Evolutionary conservation across 345 rosid species (phyloP).

Genomic region (Citrus sp.): DNA sequence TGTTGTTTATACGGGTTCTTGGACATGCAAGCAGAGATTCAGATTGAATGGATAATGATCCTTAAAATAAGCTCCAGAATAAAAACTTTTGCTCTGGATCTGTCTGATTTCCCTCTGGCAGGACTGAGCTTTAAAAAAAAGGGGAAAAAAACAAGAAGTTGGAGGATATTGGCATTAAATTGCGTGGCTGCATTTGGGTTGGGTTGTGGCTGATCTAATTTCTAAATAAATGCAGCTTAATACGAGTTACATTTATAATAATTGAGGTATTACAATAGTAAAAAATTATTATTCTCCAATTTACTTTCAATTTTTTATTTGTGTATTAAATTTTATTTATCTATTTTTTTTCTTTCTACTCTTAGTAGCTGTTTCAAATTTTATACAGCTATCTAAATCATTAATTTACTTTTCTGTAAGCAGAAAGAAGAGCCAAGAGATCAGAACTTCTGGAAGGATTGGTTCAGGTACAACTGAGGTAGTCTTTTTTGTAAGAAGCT

Average conservation of each 20-base stretch:
- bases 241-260: not conserved
- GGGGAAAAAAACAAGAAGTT: not conserved
- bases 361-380: not conserved
- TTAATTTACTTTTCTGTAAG: constrained; percentile 5
- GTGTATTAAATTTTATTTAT: not conserved
- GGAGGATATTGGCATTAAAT: not conserved
- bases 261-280: not conserved
- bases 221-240: not conserved
- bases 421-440: constrained; percentile 65
- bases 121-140: not conserved
- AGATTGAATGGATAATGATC: not conserved
- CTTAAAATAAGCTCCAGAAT: not conserved
- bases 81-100: not conserved
- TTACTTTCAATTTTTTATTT: not conserved
- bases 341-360: not conserved
- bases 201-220: not conserved
- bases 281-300: not conserved
- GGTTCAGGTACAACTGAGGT: constrained; percentile 89
- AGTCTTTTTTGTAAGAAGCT: constrained; percentile 2
- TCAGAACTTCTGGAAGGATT: constrained; percentile 65
- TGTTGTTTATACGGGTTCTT: not conserved
- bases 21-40: not conserved
- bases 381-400: not conserved
- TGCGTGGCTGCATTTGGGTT: not conserved
- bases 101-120: not conserved